Percentiles rank a stretch among this genome's conserved stretches.
These are phyloP conservation scores for Ascochyta pisi DNA, from an alignment of 2,329 filamentous ascomycete species.

Conservation along the genomic window DNA sequence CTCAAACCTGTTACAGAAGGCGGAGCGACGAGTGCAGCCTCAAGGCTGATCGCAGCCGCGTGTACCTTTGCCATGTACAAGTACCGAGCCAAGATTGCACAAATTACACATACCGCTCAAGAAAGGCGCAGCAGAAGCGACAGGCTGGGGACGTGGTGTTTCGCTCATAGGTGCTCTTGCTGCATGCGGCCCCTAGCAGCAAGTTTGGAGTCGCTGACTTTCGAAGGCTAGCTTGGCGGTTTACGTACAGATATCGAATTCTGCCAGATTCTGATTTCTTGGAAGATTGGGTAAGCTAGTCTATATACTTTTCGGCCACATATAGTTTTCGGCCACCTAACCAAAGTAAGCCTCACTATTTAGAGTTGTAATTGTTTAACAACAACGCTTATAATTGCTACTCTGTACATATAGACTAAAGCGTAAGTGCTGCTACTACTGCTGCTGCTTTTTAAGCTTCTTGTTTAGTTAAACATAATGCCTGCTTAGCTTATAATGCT, in stretches of 20 bases:
- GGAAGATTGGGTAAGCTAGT: slow-evolving; percentile 8
- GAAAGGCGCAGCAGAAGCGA: neutral
- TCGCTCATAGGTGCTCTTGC: slow-evolving; percentile 6
- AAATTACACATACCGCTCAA: slow-evolving; percentile 2
- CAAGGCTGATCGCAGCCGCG: slow-evolving; percentile 1
- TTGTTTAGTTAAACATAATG: too few relatives aligned
- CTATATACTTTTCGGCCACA: too few relatives aligned
- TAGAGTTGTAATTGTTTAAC: too few relatives aligned
- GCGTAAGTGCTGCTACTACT: too few relatives aligned
- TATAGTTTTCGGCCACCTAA: too few relatives aligned
- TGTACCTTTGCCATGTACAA: neutral
- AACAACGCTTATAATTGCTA: too few relatives aligned
- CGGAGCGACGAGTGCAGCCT: slow-evolving; percentile 16
- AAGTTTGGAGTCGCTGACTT: slow-evolving; percentile 25
- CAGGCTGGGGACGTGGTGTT: neutral
- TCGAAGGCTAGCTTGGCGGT: slow-evolving; percentile 21
- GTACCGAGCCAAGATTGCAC: slow-evolving; percentile 9
- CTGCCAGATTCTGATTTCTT: slow-evolving; percentile 18
- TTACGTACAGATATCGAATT: slow-evolving; percentile 34
- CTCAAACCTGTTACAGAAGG: slow-evolving; percentile 8
- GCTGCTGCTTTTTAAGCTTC: too few relatives aligned
- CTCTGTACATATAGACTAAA: too few relatives aligned
- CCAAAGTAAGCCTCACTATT: too few relatives aligned
- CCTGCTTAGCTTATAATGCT: too few relatives aligned
- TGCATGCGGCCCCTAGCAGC: slow-evolving; percentile 24